Evolutionary conservation across 352 stramenopile species (phyloP).

Genomic region (Pythium aristosporum): DNA sequence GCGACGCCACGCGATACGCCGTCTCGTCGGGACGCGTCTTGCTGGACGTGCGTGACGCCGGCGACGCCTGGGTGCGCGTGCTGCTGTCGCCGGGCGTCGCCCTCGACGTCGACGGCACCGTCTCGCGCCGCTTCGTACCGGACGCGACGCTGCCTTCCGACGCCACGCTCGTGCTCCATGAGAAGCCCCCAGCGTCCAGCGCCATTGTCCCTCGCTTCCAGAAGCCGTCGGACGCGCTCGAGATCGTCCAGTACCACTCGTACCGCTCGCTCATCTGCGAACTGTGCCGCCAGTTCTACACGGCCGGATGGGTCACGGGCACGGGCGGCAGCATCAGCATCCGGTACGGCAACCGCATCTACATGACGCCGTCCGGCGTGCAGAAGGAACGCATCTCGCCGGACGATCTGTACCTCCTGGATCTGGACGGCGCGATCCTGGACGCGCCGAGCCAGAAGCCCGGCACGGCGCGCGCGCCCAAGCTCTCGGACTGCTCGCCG

Average conservation of each 20-base stretch:
- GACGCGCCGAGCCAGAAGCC: constrained; percentile 48
- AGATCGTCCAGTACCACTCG: constrained; percentile 36
- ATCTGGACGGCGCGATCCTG: constrained; percentile 82
- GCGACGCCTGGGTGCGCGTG: constrained; percentile 67
- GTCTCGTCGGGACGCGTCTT: constrained; percentile 43
- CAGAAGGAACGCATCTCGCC: constrained; percentile 95
- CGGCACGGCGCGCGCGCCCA: constrained; percentile 35
- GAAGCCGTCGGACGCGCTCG: constrained; percentile 43
- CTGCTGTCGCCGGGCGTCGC: constrained; percentile 39
- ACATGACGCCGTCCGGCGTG: constrained; percentile 95
- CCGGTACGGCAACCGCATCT: constrained; percentile 90
- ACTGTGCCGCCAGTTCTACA: constrained; percentile 77
- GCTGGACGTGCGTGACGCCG: constrained; percentile 69
- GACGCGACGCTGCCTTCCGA: constrained; percentile 24
- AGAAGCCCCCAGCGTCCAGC: not conserved
- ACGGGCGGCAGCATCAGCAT: constrained; percentile 95
- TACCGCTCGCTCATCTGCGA: constrained; percentile 70
- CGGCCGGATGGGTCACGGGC: constrained; percentile 92
- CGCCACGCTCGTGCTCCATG: constrained; percentile 25
- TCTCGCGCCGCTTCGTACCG: constrained; percentile 49
- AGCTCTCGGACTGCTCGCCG: constrained; percentile 93
- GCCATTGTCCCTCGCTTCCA: constrained; percentile 37
- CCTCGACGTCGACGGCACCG: constrained; percentile 26
- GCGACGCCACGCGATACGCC: constrained; percentile 32
- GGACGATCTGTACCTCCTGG: constrained; percentile 94